A percentile compares a stretch with the other conserved stretches of the same genome.
phyloP scores from a whole-genome alignment of 2,329 filamentous ascomycete genomes.

The Graphilbum fragrans region DNA sequence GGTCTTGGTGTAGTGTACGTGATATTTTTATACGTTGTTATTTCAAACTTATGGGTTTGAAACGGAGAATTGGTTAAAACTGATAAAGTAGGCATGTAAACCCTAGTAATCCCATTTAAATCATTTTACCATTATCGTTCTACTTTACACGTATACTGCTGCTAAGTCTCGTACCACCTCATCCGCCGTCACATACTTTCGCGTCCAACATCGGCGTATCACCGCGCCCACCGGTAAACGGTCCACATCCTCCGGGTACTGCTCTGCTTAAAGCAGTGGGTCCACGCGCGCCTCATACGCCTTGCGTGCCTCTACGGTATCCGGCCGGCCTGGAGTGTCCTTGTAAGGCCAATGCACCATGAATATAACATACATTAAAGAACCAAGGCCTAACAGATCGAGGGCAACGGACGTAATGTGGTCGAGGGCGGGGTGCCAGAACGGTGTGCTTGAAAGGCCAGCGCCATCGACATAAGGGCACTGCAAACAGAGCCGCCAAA shows the following conservation, averaged over 20 bases:
- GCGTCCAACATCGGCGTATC: slow-evolving; percentile 1
- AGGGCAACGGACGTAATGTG: slow-evolving; percentile 1
- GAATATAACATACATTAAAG: slow-evolving; percentile 1
- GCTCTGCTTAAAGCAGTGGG: background rate
- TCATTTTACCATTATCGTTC: background rate
- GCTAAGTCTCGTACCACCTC: slow-evolving; percentile 1
- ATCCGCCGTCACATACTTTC: background rate
- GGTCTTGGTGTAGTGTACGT: no score
- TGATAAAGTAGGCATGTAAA: no score
- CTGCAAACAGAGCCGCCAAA: slow-evolving; percentile 2
- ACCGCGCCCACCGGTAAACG: slow-evolving; percentile 1
- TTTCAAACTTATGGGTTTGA: no score
- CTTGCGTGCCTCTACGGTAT: background rate
- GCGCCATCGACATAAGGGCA: background rate
- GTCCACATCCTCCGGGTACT: slow-evolving; percentile 2
- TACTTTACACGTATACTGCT: background rate
- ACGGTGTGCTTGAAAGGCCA: slow-evolving; percentile 1
- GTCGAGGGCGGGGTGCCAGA: slow-evolving; percentile 2
- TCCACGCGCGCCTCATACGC: slow-evolving; percentile 1
- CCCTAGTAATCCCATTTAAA: no score
- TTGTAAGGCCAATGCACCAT: slow-evolving; percentile 2
- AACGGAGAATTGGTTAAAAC: no score
- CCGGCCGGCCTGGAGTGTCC: background rate
- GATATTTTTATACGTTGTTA: no score
- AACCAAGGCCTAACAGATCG: slow-evolving; percentile 1